A percentile compares a stretch with the other conserved stretches of the same genome.
Evolutionary conservation across 1,284 basidiomycete genomes (phyloP).

Genomic region (Cryptococcus sp.): DNA sequence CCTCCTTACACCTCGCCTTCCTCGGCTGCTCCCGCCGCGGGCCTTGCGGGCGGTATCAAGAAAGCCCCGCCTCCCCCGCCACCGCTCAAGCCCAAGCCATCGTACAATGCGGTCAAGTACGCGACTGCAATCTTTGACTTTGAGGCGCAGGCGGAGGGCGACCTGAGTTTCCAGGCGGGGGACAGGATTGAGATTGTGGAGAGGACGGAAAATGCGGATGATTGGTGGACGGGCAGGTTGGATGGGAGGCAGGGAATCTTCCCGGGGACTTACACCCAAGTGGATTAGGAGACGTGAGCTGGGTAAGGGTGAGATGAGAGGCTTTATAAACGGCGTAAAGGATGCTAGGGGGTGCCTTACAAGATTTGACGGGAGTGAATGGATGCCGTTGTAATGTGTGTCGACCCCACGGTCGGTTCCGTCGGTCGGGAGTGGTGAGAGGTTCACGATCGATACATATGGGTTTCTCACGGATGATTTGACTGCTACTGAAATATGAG

Average conservation of each 20-base stretch:
- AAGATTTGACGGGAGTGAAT: background rate
- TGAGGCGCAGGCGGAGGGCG: conserved; percentile 85
- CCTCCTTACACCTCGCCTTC: conserved; percentile 47
- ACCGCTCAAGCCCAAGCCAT: conserved; percentile 73
- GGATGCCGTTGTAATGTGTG: background rate
- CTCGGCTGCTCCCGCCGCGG: conserved; percentile 42
- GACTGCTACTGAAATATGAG: too few relatives aligned
- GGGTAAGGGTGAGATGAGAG: background rate
- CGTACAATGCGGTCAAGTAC: conserved; percentile 60
- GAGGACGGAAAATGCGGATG: conserved; percentile 76
- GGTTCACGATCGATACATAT: too few relatives aligned
- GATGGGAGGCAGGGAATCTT: conserved; percentile 87
- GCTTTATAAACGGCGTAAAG: background rate
- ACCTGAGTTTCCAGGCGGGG: conserved; percentile 86
- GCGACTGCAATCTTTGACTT: conserved; percentile 97
- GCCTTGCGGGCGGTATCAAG: conserved; percentile 58
- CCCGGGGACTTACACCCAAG: conserved; percentile 64
- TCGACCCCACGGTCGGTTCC: background rate
- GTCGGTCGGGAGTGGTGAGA: too few relatives aligned
- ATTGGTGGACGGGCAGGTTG: conserved; percentile 96
- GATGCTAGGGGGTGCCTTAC: too few relatives aligned
- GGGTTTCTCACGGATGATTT: too few relatives aligned
- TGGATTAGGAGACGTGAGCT: conserved; percentile 21
- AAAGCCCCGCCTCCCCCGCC: conserved; percentile 82
- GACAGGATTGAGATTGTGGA: conserved; percentile 91